Percentiles rank a stretch among this genome's conserved stretches.
These are phyloP conservation scores for Rhizoclosmatium sp. DNA, from an alignment of 192 early-diverging fungal genomes.

Conservation along the genomic window DNA sequence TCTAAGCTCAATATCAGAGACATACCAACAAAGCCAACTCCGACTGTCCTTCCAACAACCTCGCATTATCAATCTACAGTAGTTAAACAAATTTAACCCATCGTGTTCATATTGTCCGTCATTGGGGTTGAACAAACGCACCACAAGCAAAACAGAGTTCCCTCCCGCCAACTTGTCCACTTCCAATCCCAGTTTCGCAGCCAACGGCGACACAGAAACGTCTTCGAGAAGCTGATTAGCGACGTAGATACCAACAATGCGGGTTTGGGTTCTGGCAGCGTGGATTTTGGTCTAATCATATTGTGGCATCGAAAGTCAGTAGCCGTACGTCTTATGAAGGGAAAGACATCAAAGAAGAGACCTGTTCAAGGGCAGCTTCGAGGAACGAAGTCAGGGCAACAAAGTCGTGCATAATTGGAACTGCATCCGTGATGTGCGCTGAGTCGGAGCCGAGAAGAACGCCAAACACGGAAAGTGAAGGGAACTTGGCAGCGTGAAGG, in stretches of 20 bases:
- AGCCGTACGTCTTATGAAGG: background rate
- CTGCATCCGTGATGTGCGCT: slow-evolving; percentile 67
- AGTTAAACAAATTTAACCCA: background rate
- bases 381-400: slow-evolving; percentile 81
- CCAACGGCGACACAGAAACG: background rate
- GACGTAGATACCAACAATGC: slow-evolving; percentile 21
- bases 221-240: slow-evolving; percentile 24
- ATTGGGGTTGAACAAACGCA: background rate
- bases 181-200: slow-evolving; percentile 1
- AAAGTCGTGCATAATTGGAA: slow-evolving; percentile 88
- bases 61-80: slow-evolving; percentile 32
- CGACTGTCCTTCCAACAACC: background rate
- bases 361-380: slow-evolving; percentile 86
- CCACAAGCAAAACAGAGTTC: slow-evolving; percentile 28
- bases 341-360: slow-evolving; percentile 22
- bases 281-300: background rate
- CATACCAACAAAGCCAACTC: slow-evolving; percentile 22
- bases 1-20: background rate
- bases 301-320: background rate
- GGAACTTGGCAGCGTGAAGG: slow-evolving; percentile 85
- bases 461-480: slow-evolving; percentile 78
- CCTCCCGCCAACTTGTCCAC: slow-evolving; percentile 10
- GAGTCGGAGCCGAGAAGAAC: slow-evolving; percentile 65
- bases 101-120: background rate
- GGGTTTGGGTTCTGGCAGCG: background rate